These are phyloP conservation scores for Parastagonospora nodorum DNA, from an alignment of 2,329 filamentous ascomycete genomes.

Conservation along the genomic window DNA sequence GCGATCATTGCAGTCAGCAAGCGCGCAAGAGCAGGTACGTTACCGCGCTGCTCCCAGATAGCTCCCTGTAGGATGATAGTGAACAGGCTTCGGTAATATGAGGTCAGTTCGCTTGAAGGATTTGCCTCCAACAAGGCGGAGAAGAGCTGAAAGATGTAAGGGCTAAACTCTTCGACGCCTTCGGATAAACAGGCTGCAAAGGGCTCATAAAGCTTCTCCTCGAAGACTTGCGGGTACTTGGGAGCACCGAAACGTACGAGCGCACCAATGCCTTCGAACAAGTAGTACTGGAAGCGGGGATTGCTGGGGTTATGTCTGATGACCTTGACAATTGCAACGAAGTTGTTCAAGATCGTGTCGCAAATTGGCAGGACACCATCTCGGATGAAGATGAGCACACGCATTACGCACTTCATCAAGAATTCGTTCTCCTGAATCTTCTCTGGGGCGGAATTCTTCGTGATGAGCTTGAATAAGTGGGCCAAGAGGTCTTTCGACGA, in stretches of 20 bases:
- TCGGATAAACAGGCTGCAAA: constrained; percentile 80
- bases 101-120: constrained; percentile 75
- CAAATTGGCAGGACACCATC: constrained; percentile 76
- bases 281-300: constrained; percentile 97
- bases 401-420: constrained; percentile 97
- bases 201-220: constrained; percentile 79
- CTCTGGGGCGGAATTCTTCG: constrained; percentile 79
- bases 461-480: constrained; percentile 89
- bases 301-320: constrained; percentile 97
- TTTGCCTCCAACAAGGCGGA: constrained; percentile 88
- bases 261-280: constrained; percentile 92
- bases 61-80: constrained; percentile 77
- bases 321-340: constrained; percentile 87
- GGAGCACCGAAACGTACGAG: constrained; percentile 78
- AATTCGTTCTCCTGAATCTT: constrained; percentile 99
- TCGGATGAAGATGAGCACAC: constrained; percentile 91
- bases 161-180: constrained; percentile 91
- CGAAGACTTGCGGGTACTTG: constrained; percentile 72
- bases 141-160: constrained; percentile 95
- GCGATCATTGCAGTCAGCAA: constrained; percentile 84
- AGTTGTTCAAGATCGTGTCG: constrained; percentile 79
- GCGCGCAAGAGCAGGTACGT: constrained; percentile 87
- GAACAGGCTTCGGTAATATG: constrained; percentile 80
- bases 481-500: constrained; percentile 84
- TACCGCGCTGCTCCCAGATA: constrained; percentile 90